phyloP scores from a whole-genome alignment of 2,329 filamentous ascomycete species.

The Aspergillus glaucus region DNA sequence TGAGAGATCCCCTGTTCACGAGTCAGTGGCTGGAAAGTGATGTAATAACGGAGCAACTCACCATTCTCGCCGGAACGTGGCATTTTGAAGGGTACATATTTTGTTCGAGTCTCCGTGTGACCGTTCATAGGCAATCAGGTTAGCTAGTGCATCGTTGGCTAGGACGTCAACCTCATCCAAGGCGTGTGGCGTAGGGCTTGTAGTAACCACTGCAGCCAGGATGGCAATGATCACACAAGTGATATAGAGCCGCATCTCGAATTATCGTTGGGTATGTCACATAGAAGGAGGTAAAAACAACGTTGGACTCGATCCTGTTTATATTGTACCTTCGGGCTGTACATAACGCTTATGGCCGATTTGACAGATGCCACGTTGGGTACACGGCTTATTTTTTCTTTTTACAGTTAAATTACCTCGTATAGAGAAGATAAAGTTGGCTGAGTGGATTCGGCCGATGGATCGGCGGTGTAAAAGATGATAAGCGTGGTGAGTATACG shows the following conservation, averaged over 20 bases:
- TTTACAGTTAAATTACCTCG: no score
- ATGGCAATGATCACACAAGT: background rate
- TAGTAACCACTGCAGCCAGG: background rate
- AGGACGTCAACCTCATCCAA: background rate
- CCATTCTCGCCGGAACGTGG: constrained; percentile 14
- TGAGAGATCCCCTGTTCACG: constrained; percentile 1
- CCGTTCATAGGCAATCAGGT: background rate
- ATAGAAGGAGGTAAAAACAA: background rate
- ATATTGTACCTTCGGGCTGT: no score
- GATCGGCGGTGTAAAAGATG: no score
- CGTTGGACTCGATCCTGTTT: no score
- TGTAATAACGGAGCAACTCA: background rate
- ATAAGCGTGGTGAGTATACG: no score
- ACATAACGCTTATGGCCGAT: no score
- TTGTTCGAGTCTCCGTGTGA: background rate
- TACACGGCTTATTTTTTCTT: no score
- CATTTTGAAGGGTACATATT: constrained; percentile 9
- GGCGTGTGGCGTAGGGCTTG: background rate
- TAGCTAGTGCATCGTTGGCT: background rate
- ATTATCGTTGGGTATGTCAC: background rate
- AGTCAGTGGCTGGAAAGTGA: background rate
- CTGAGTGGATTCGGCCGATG: no score
- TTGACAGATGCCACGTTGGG: no score
- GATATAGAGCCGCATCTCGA: background rate
- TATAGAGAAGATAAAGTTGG: no score